Evolutionary conservation across 805 yeast genomes (phyloP).

Genomic region (Ogataea methylovora): DNA sequence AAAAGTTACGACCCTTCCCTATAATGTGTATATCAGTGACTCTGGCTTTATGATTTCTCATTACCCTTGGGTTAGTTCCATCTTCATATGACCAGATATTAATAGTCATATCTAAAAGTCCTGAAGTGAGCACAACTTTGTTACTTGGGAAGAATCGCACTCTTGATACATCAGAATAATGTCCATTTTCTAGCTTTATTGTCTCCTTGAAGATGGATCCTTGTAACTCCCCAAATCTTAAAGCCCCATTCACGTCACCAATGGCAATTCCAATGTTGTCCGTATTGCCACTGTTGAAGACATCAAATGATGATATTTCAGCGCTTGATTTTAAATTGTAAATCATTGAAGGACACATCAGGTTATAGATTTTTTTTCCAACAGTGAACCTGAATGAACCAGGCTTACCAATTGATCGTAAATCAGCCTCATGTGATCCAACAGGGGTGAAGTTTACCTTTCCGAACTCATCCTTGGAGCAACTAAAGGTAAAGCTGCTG

Average conservation of each 20-base stretch:
- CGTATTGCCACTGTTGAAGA: constrained; percentile 3
- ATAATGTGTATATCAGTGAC: constrained; percentile 44
- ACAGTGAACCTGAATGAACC: too few relatives aligned
- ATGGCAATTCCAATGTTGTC: constrained; percentile 1
- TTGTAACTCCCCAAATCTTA: constrained; percentile 6
- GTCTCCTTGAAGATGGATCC: background rate
- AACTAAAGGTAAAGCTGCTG: too few relatives aligned
- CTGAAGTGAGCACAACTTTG: constrained; percentile 49
- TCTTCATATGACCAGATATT: constrained; percentile 52
- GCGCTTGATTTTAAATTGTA: background rate
- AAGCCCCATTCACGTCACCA: constrained; percentile 12
- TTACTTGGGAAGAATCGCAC: constrained; percentile 56
- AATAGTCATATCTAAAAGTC: constrained; percentile 45
- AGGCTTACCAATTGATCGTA: too few relatives aligned
- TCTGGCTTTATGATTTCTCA: constrained; percentile 40
- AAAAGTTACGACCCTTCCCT: constrained; percentile 61
- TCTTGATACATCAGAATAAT: constrained; percentile 37
- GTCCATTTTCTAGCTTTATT: constrained; percentile 31
- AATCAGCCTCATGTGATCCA: too few relatives aligned
- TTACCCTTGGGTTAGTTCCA: constrained; percentile 42
- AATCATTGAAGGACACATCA: background rate
- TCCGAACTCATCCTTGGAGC: too few relatives aligned
- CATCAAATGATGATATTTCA: constrained; percentile 2
- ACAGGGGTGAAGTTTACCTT: too few relatives aligned
- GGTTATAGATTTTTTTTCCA: background rate